phyloP scores from a whole-genome alignment of 1,284 basidiomycete genomes.

The Cerrena zonata region DNA sequence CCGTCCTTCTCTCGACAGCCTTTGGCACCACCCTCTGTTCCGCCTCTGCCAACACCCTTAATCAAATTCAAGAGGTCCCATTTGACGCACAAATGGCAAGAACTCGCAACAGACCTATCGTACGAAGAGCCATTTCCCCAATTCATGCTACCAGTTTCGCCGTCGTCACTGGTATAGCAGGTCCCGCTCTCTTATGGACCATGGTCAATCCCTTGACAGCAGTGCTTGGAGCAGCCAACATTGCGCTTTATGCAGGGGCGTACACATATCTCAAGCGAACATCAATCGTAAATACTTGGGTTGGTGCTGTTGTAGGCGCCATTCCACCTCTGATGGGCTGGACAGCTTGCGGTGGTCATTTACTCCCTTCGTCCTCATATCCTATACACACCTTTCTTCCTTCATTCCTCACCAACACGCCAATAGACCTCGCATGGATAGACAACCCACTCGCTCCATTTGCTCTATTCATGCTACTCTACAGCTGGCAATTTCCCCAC shows the following conservation, averaged over 20 bases:
- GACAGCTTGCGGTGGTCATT: constrained; percentile 84
- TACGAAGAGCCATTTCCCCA: constrained; percentile 75
- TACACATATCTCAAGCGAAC: constrained; percentile 96
- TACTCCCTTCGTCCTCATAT: constrained; percentile 61
- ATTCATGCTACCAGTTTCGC: constrained; percentile 85
- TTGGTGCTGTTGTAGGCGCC: constrained; percentile 87
- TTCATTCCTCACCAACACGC: constrained; percentile 32
- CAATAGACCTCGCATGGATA: constrained; percentile 43
- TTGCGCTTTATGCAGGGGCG: constrained; percentile 83
- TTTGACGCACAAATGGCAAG: constrained; percentile 96
- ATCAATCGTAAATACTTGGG: constrained; percentile 89
- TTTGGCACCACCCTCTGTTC: constrained; percentile 87
- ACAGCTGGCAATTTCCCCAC: constrained; percentile 98
- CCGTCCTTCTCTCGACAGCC: constrained; percentile 82
- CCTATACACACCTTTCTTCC: constrained; percentile 59
- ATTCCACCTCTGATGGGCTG: constrained; percentile 97
- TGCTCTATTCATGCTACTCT: constrained; percentile 78
- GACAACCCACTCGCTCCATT: constrained; percentile 76
- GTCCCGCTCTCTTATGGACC: constrained; percentile 74
- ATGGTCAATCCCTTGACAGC: constrained; percentile 89
- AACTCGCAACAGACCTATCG: constrained; percentile 86
- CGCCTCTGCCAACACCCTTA: constrained; percentile 90
- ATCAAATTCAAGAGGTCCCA: constrained; percentile 91
- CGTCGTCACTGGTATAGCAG: constrained; percentile 65
- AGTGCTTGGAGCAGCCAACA: constrained; percentile 77